Conservation (phyloP, 768 basidiomycete species). For the Dendrothele bispora region DNA sequence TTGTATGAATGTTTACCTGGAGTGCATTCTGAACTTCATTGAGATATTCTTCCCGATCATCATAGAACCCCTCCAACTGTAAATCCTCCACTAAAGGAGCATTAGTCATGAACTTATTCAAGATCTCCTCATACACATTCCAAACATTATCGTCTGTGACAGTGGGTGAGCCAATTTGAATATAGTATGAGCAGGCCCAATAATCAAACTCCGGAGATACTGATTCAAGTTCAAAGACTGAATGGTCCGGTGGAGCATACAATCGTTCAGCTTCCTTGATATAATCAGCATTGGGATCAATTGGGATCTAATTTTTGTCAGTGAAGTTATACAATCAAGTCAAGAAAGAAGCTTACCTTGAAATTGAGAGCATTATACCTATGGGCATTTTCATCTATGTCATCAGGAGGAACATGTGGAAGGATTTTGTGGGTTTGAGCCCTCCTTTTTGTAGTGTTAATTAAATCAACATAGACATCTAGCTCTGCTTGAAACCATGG, state of each 20-base stretch:
- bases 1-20: no score
- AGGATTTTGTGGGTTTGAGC: conserved; percentile 32
- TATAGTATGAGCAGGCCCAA: neutral
- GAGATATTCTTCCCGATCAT: no score
- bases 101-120: no score
- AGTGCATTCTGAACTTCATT: no score
- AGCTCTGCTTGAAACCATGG: conserved; percentile 37
- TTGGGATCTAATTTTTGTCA: neutral
- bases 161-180: neutral
- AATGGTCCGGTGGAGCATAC: conserved; percentile 6
- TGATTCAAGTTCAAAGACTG: conserved; percentile 7
- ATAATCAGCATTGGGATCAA: neutral
- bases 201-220: conserved; percentile 1
- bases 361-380: conserved; percentile 27
- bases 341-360: conserved; percentile 20
- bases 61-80: no score
- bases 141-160: conserved; percentile 2
- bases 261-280: conserved; percentile 3
- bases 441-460: conserved; percentile 19
- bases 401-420: conserved; percentile 30
- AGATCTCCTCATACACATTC: conserved; percentile 6
- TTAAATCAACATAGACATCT: conserved; percentile 20
- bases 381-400: conserved; percentile 26
- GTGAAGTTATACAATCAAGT: no score
- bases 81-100: no score